Percentiles rank a stretch among this genome's conserved stretches.
Evolutionary conservation across 1,284 basidiomycete species (phyloP).

Genomic region (Entoloma clypeatum): DNA sequence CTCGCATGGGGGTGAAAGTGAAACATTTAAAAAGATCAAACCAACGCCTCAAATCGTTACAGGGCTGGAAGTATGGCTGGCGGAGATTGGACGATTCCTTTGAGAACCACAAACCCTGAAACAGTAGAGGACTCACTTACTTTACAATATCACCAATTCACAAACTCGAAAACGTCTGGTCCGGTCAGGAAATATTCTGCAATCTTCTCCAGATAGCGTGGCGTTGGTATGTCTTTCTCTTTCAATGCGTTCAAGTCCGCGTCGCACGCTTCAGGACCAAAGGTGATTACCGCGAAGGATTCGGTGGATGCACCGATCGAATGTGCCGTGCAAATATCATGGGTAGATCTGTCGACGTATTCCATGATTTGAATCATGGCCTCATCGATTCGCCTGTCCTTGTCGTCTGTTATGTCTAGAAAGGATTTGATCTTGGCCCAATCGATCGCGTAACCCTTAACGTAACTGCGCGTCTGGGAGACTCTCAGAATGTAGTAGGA

Average conservation of each 20-base stretch:
- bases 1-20: too few relatives aligned
- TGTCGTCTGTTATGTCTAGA: conserved; percentile 1
- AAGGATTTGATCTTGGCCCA: conserved; percentile 9
- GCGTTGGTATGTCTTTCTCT: conserved; percentile 4
- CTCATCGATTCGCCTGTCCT: conserved; percentile 4
- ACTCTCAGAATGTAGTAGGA: neutral
- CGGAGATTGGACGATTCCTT: too few relatives aligned
- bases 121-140: too few relatives aligned
- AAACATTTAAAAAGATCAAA: too few relatives aligned
- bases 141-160: neutral
- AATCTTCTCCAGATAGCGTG: conserved; percentile 3
- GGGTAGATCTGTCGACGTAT: conserved; percentile 2
- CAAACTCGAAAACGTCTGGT: conserved; percentile 6
- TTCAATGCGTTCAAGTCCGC: conserved; percentile 1
- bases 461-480: too few relatives aligned
- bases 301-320: neutral
- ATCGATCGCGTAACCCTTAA: conserved; percentile 6
- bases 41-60: too few relatives aligned
- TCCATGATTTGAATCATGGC: conserved; percentile 4
- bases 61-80: too few relatives aligned
- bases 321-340: conserved; percentile 3
- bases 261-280: conserved; percentile 4
- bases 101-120: too few relatives aligned
- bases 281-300: neutral
- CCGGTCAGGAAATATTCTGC: conserved; percentile 2